Base-by-base conservation (phyloP, 768 basidiomycete species). In the Suillus discolor region DNA sequence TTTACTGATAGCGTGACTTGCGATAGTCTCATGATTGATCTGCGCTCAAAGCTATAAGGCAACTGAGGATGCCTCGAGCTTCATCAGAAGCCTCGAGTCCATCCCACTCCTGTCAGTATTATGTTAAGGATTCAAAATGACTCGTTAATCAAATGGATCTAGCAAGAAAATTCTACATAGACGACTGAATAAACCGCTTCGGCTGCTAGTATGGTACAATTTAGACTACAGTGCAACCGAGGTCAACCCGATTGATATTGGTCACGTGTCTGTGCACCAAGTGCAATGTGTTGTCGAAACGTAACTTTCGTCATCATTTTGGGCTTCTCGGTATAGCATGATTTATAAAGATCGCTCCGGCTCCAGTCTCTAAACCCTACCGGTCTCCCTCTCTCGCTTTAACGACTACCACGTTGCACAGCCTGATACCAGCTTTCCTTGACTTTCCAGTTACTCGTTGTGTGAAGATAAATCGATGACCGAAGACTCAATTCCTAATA, bases 401-500 rank as follows among this genome's bases (percentile, higher is more conserved):
- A 6, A 60, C 59, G 18, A 44, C 25, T 20, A 23, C 18, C 59
- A 28, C 59, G 59, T 13, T 60, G 11, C 28, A 42, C 38, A 42
- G 11, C 6, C 47, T 13, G 47, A 42, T 28, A 60, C 25, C 18
- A 42, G 18, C 3, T 63, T 63, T 41, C 31, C 11, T 7, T 34
- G 31, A 55, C 6, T 34, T 55, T 55, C 36, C 20, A 55, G 12
- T 55, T 25, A 3, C 31, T 13, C 23, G 7, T 15, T 6, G 7
- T 45, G 31, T 41, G 8, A 11, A 12, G 41, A 39, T 18, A 42
- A 41, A 7, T 45, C 42, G 42, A 62, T 62, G 36, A 64, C 57
- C 31, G 66, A 65, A 7, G 62, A 57, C 6, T 67, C 67, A 1
- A 11, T 64, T 31, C 28, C 53, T 12, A 70, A 67, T 36, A 68